phyloP scores from a whole-genome alignment of 2,329 filamentous ascomycete genomes.

The Dendryphion nanum region DNA sequence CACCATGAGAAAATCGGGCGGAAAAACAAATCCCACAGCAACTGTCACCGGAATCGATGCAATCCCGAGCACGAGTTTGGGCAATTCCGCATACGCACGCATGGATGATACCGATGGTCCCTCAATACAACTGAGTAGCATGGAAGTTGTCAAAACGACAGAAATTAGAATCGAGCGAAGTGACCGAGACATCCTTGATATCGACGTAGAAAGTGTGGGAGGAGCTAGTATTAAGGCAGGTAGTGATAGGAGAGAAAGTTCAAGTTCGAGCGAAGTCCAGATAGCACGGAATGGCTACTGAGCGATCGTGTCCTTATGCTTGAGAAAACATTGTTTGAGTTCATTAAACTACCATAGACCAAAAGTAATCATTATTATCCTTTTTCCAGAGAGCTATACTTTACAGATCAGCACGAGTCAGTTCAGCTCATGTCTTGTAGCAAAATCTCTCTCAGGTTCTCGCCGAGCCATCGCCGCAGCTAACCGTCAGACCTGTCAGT shows the following conservation, averaged over 20 bases:
- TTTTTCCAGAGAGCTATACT: not conserved
- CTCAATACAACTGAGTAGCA: constrained; percentile 3
- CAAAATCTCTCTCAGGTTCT: too few species aligned
- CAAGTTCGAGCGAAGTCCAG: constrained; percentile 7
- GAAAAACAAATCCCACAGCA: constrained; percentile 2
- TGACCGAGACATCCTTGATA: constrained; percentile 1
- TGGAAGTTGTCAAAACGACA: constrained; percentile 13
- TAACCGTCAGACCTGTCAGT: too few species aligned
- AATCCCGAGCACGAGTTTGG: not conserved
- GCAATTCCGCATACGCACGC: constrained; percentile 11
- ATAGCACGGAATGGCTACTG: constrained; percentile 6
- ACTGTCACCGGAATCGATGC: not conserved
- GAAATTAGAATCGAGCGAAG: constrained; percentile 9
- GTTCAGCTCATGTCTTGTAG: too few species aligned
- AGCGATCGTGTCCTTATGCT: too few species aligned
- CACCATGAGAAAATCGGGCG: not conserved
- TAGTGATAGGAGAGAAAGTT: constrained; percentile 1
- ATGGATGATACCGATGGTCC: constrained; percentile 6
- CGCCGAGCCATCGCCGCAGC: too few species aligned
- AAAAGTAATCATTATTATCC: not conserved
- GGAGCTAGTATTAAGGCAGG: constrained; percentile 1
- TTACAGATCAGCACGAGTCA: not conserved
- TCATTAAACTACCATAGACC: not conserved
- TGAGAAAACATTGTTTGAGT: too few species aligned
- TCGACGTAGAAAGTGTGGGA: constrained; percentile 4